Evolutionary conservation across 345 rosid genomes (phyloP).

Genomic region (Populus alba): DNA sequence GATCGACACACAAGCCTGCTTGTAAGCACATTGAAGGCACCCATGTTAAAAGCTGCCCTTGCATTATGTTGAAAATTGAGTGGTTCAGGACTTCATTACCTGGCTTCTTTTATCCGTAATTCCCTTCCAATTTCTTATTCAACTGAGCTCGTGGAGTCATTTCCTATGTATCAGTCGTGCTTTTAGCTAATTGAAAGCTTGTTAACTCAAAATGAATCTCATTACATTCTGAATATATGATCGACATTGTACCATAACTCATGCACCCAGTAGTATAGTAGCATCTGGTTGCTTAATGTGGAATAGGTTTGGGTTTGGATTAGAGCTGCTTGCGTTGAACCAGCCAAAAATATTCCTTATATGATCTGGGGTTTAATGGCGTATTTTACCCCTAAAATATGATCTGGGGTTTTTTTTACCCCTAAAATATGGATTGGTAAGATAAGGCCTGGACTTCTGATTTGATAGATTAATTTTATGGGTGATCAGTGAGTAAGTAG

Average conservation of each 20-base stretch:
- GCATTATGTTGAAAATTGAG: background rate
- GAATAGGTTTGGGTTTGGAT: background rate
- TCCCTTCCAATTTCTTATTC: background rate
- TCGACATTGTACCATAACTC: background rate
- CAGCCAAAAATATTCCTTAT: background rate
- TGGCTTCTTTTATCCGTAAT: background rate
- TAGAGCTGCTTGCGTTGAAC: background rate
- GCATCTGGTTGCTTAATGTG: background rate
- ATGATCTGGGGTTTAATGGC: background rate
- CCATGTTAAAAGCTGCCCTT: background rate
- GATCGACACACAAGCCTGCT: background rate
- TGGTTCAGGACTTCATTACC: background rate
- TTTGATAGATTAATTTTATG: too few relatives aligned
- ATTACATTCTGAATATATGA: background rate
- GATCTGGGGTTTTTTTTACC: background rate
- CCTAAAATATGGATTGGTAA: too few relatives aligned
- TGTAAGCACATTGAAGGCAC: background rate
- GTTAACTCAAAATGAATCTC: background rate
- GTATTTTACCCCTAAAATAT: too few relatives aligned
- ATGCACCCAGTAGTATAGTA: background rate
- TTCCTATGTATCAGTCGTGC: background rate
- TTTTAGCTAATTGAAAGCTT: background rate
- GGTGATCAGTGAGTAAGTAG: too few relatives aligned
- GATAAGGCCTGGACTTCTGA: too few relatives aligned
- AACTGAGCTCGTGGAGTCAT: background rate